A percentile compares a stretch with the other conserved stretches of the same genome.
Conservation (phyloP, 108 stramenopile species). For the Cyclotella kingstonii region DNA sequence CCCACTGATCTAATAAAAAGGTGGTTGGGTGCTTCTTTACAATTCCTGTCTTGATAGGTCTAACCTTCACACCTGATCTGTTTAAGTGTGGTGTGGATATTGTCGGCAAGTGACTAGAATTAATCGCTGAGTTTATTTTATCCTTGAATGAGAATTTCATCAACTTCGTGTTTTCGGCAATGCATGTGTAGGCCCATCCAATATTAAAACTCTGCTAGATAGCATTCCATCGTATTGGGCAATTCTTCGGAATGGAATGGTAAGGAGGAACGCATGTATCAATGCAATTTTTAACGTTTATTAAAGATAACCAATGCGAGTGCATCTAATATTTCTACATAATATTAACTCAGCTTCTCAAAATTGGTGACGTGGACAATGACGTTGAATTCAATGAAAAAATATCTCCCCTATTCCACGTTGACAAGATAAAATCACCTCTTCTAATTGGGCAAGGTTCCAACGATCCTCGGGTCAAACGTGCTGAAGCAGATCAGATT, state of each 20-base stretch:
- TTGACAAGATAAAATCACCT: conserved; percentile 62
- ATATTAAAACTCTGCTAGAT: conserved; percentile 61
- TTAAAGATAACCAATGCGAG: too few relatives aligned
- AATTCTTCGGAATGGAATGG: conserved; percentile 57
- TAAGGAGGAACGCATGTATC: not conserved
- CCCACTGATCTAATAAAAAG: too few relatives aligned
- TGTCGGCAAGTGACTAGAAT: conserved; percentile 37
- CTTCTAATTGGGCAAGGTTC: conserved; percentile 69
- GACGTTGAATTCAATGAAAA: conserved; percentile 61
- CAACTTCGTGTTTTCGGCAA: too few relatives aligned
- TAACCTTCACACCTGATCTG: conserved; percentile 64
- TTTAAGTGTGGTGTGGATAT: conserved; percentile 69
- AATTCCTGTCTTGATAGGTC: conserved; percentile 6
- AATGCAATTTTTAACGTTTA: not conserved
- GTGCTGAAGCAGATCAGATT: conserved; percentile 67
- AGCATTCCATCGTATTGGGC: conserved; percentile 64
- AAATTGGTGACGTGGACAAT: conserved; percentile 65
- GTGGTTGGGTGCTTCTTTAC: too few relatives aligned
- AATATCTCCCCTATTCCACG: conserved; percentile 66
- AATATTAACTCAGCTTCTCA: conserved; percentile 40
- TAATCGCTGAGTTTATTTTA: not conserved
- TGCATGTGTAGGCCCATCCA: conserved; percentile 42
- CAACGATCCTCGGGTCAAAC: conserved; percentile 69
- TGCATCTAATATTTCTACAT: too few relatives aligned
- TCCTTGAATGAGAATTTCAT: not conserved